A percentile compares a stretch with the other conserved stretches of the same genome.
These are phyloP conservation scores for Xylariaceae sp. DNA, from an alignment of 2,329 filamentous ascomycete genomes.

Conservation along the genomic window DNA sequence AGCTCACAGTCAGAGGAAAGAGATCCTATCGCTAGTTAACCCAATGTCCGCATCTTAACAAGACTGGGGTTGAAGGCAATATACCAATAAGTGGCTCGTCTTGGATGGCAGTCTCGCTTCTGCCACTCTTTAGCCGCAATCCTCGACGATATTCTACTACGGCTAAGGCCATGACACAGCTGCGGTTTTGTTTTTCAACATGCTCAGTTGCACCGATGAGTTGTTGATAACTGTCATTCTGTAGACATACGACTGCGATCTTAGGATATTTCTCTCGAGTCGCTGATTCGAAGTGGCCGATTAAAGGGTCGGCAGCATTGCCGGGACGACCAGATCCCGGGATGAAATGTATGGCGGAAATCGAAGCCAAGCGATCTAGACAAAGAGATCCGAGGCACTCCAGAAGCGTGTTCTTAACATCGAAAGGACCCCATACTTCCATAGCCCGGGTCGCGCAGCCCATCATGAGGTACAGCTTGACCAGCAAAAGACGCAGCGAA, in stretches of 20 bases:
- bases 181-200: conserved; percentile 51
- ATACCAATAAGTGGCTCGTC: conserved; percentile 54
- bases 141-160: conserved; percentile 58
- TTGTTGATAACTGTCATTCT: conserved; percentile 57
- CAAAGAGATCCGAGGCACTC: conserved; percentile 61
- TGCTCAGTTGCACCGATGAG: conserved; percentile 54
- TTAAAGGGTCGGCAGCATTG: conserved; percentile 47
- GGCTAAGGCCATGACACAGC: conserved; percentile 59
- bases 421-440: conserved; percentile 56
- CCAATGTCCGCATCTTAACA: neutral
- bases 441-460: conserved; percentile 56
- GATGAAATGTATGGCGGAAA: conserved; percentile 53
- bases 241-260: conserved; percentile 56
- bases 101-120: conserved; percentile 47
- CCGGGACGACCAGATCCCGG: conserved; percentile 21
- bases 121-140: conserved; percentile 49
- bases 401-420: conserved; percentile 63
- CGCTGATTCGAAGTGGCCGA: conserved; percentile 53
- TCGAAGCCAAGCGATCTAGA: conserved; percentile 59
- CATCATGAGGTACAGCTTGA: conserved; percentile 57
- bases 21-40: conserved; percentile 4
- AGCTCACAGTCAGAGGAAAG: conserved; percentile 35
- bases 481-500: conserved; percentile 55
- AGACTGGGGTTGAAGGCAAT: conserved; percentile 31
- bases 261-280: conserved; percentile 46